Base-by-base conservation (phyloP, 805 yeast genomes). In the Wickerhamiella domercqiae region DNA sequence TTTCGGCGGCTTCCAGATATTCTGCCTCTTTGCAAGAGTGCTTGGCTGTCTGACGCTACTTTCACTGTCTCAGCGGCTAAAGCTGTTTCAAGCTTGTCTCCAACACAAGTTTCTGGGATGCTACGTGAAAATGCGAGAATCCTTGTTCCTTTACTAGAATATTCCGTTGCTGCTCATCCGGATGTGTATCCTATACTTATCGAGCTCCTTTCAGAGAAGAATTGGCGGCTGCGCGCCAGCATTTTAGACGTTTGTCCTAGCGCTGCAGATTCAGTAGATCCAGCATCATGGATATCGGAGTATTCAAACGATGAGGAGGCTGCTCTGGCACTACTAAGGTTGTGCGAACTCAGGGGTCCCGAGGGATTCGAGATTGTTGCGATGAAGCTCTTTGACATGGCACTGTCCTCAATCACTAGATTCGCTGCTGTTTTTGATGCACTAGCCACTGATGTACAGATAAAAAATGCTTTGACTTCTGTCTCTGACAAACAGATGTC, bases 41-140 rank as follows among this genome's bases (percentile, higher is more conserved):
- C 17, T n/a, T 28, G 30, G 30, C 30, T n/a, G n/a, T n/a, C n/a
- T n/a, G n/a, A n/a, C n/a, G n/a, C n/a, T n/a, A n/a, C n/a, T n/a
- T n/a, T n/a, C n/a, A n/a, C n/a, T n/a, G n/a, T n/a, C n/a, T n/a
- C n/a, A n/a, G n/a, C n/a, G n/a, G n/a, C n/a, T 7, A 11, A 28
- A 3, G 38, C 43, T 2, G 21, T 44, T 4, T 38, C 34, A 4
- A 32, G 40, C 13, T 37, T 47, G 13, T 36, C 51, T 1, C 24
- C 43, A 7, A 6, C 11, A 5, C 51, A 47, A 19, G 31, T 47
- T 3, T 39, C 33, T 3, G 30, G 34, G 6, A 22, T 46, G 4
- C 25, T 46, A 17, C 24, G 26, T 19, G 19, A 32, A 20, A 29
- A 15, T 7, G 30, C 39, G 2, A 14, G 32, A 5, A 4, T 39